A percentile compares a stretch with the other conserved stretches of the same genome.
Conservation (phyloP, 495 filamentous ascomycete genomes). For the Penicillium samsonianum region DNA sequence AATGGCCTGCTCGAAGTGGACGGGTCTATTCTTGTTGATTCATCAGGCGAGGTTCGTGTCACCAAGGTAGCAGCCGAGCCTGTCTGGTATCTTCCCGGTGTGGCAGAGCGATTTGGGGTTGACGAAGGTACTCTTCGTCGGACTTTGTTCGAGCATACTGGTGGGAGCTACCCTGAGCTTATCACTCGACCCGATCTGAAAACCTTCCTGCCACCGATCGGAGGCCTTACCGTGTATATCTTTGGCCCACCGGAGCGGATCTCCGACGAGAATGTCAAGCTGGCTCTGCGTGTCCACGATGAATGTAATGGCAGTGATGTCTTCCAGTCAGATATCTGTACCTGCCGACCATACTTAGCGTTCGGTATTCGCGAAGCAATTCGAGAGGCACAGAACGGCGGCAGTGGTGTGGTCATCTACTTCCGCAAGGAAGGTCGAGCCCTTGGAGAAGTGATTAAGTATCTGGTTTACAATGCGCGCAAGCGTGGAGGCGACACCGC, state of each 20-base stretch:
- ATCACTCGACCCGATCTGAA: slow-evolving; percentile 95
- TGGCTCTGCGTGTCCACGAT: slow-evolving; percentile 92
- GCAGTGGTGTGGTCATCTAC: slow-evolving; percentile 96
- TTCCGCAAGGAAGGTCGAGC: slow-evolving; percentile 98
- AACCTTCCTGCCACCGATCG: slow-evolving; percentile 93
- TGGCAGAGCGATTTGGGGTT: slow-evolving; percentile 93
- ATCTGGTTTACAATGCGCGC: slow-evolving; percentile 94
- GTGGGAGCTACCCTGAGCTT: slow-evolving; percentile 87
- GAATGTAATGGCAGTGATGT: slow-evolving; percentile 98
- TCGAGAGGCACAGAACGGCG: slow-evolving; percentile 92
- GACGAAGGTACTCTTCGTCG: slow-evolving; percentile 86
- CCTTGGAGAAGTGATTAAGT: slow-evolving; percentile 97
- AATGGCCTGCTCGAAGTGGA: slow-evolving; percentile 79
- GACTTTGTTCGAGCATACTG: slow-evolving; percentile 91
- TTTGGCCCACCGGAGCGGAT: slow-evolving; percentile 95
- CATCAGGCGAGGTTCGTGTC: slow-evolving; percentile 81
- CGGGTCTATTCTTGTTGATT: slow-evolving; percentile 86
- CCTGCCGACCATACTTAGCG: slow-evolving; percentile 93
- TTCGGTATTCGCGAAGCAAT: slow-evolving; percentile 97
- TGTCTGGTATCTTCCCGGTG: slow-evolving; percentile 92
- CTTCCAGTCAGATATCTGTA: slow-evolving; percentile 98
- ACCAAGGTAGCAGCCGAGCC: slow-evolving; percentile 98
- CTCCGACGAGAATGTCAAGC: slow-evolving; percentile 78
- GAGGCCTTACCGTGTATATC: slow-evolving; percentile 93
- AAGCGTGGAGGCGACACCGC: slow-evolving; percentile 78